Evolutionary conservation across 441 rosid species (phyloP), one percentile per base, ranked within the genome.

Genomic region (Jatropha multifida): DNA sequence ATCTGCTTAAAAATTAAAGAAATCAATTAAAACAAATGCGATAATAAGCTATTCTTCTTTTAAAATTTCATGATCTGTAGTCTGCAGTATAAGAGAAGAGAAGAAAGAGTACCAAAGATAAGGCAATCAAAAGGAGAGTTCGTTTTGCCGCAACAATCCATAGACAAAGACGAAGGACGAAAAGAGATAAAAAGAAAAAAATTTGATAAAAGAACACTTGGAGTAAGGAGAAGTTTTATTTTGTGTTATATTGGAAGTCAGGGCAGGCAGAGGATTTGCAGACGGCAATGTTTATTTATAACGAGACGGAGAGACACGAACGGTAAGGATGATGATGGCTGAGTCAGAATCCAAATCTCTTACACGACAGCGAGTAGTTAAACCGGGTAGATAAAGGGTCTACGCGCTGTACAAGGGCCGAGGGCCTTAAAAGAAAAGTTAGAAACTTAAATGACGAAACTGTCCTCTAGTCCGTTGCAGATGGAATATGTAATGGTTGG

Each of bases 81-180:
- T 23, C 4, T 11, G 17, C 15, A 10, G 1, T 38, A 42, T 4
- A 48, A 32, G 9, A 27, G 10, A 13, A 41, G 59, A 51, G 14
- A 65, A 44, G 17, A 40, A 18, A 44, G 17, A 7, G 46, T 86
- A 91, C 97, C 98, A 17, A 93, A 91, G 71, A 93, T 69, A 82
- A 93, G 86, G 80, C 87, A 76, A 23, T 79, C 84, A 81, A 91
- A 85, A 48, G 91, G 85, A 76, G 90, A 83, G 71, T 13, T 65
- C 37, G 77, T 18, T 64, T 80, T 73, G 73, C 67, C 11, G 75
- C 54, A 74, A 65, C 44, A 79, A 78, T 85, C 92, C 92, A 89
- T 89, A 40, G 56, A 74, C 74, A 38, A 46, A 18, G 23, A 54
- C 38, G 40, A 69, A 32, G n/a, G 17, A 18, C 26, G 65, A 63